These are phyloP conservation scores for Trichosporon inkin DNA, from an alignment of 1,284 basidiomycete species.

Conservation along the genomic window DNA sequence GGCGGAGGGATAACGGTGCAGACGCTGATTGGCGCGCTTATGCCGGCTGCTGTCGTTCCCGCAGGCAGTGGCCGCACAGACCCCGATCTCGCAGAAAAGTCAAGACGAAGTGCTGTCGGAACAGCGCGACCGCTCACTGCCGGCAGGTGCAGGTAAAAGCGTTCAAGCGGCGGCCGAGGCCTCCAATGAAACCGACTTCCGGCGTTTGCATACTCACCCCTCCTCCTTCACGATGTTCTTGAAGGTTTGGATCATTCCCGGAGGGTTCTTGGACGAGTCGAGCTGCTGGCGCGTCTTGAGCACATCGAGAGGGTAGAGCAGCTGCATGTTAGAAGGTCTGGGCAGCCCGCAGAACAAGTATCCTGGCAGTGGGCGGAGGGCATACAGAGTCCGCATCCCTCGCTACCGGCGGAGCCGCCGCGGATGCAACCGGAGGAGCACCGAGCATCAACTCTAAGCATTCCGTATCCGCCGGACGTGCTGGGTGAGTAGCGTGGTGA, in stretches of 20 bases:
- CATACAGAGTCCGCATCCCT: background rate
- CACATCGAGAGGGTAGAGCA: slow-evolving; percentile 42
- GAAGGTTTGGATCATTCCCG: slow-evolving; percentile 70
- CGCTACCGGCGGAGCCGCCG: background rate
- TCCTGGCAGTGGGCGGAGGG: background rate
- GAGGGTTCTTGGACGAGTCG: slow-evolving; percentile 69
- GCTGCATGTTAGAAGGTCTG: slow-evolving; percentile 15
- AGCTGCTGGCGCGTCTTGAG: slow-evolving; percentile 99
- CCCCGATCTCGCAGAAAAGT: background rate
- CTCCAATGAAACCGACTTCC: background rate
- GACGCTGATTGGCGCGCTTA: slow-evolving; percentile 2
- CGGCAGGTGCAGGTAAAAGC: background rate
- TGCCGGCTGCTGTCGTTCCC: background rate
- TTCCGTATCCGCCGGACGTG: no score
- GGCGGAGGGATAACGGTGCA: background rate
- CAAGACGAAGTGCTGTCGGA: background rate
- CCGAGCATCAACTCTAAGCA: no score
- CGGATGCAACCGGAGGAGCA: no score
- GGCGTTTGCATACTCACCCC: slow-evolving; percentile 53
- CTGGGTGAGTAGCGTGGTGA: background rate
- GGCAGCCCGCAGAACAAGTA: no score
- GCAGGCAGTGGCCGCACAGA: slow-evolving; percentile 8
- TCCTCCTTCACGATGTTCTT: slow-evolving; percentile 65
- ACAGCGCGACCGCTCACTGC: background rate
- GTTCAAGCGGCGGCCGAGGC: background rate